Evolutionary conservation across 805 yeast species (phyloP), one percentile per base, ranked within the genome.

Genomic region (Saturnispora silvae): DNA sequence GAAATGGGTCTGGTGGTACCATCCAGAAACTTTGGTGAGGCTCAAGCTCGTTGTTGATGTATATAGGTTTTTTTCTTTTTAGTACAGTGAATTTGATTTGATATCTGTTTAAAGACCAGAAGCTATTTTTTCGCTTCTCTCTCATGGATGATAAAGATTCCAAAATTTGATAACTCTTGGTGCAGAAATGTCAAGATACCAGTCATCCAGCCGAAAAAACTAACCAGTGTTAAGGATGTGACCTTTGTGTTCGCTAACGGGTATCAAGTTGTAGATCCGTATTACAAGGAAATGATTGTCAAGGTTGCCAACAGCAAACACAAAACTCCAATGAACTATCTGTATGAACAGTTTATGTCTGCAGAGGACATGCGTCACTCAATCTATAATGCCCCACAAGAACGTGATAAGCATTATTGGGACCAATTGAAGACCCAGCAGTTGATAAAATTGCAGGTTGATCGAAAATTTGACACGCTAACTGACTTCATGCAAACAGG

Each of bases 1-100:
- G 35, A 19, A 33, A 43, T 27, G 47, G 47, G 22, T 56, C 56
- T 8, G 44, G 40, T 14, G 51, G 50, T 4, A 45, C 45, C 10
- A 47, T 59, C 8, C 55, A 54, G 34, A 49, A 47, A 35, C 49
- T 59, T 11, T 52, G 60, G 58, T 57, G 36, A 44, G n/a, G 5
- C 11, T 8, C 8, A 23, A 8, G 25, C 11, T 23, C 8, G 11
- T 23, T 8, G 8, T 23, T 8, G 11, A 13, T 6, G 11, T 26
- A 26, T 26, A 26, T n/a, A n/a, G n/a, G 11, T 11, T 23, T 15
- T 8, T 31, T 20, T 31, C 26, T 20, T 31, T 31, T 16, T 31
- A n/a, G n/a, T n/a, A n/a, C n/a, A n/a, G n/a, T n/a, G n/a, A n/a
- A n/a, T n/a, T n/a, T n/a, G n/a, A n/a, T n/a, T n/a, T n/a, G n/a